Evolutionary conservation across 306 rosid species (phyloP), one percentile per base, ranked within the genome.

Genomic region (Ormosia semicastrata): DNA sequence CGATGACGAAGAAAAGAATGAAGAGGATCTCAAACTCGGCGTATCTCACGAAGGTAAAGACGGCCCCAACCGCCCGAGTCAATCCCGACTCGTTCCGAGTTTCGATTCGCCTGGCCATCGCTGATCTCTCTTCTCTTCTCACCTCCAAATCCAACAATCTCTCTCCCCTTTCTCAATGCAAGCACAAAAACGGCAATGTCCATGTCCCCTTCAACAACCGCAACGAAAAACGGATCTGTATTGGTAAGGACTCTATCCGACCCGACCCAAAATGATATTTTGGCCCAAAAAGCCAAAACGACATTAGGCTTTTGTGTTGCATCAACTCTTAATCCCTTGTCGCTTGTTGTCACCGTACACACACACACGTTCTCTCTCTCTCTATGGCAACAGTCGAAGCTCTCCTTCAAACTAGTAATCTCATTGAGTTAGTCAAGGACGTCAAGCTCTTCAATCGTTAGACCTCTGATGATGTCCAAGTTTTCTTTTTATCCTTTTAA

Each of bases 1-100:
- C 94, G 73, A 94, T 81, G 77, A 90, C 32, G 88, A 94, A 94
- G 91, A 93, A 91, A 50, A 91, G 94, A 52, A 95, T 71, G 76
- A 95, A 93, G 32, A 95, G 89, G 86, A 95, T 91, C 91, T 95
- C 98, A 81, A 95, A 95, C 90, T 95, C 97, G 0, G 98, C 97
- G 12, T 81, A 76, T 87, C 86, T 80, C 67, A 93, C 81, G 15
- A 93, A 95, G 56, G 81, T 73, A 29, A 91, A 91, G 30, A 90
- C 80, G 8, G 91, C 50, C 43, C 49, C 79, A 14, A 93, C 89
- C 40, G 79, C 84, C 67, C 95, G 91, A 76, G 90, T 91, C 80
- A 86, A 44, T 13, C 47, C 40, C 18, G 97, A 89, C 49, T 90
- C 88, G 81, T 75, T 78, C 83, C 79, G 82, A 43, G 56, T 82